Percentiles rank a stretch among this genome's conserved stretches.
Conservation (phyloP, 257 asterid genomes). For the Solanum piurae region DNA sequence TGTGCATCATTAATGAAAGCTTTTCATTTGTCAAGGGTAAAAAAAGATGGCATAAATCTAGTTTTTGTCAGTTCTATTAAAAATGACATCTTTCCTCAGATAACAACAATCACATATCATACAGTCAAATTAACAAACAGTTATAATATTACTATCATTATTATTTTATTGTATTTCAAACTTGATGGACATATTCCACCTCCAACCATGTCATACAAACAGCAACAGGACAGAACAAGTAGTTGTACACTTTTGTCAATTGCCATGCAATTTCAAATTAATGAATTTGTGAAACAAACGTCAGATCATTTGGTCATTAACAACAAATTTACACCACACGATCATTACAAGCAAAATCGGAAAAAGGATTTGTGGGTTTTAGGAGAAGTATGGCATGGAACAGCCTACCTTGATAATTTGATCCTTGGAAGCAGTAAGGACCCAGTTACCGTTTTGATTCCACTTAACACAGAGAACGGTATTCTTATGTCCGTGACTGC, state of each 20-base stretch:
- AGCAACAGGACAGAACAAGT: not conserved
- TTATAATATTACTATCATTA: not conserved
- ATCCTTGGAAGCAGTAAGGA: slow-evolving; percentile 90
- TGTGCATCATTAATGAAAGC: not conserved
- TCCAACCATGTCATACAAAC: not conserved
- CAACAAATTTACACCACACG: not conserved
- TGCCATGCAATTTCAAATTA: not conserved
- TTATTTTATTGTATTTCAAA: not conserved
- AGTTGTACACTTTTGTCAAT: not conserved
- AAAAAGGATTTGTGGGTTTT: not conserved
- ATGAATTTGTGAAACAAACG: not conserved
- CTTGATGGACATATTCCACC: not conserved
- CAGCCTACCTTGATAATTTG: slow-evolving; percentile 78
- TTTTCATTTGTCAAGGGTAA: not conserved
- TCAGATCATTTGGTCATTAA: not conserved
- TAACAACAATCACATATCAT: not conserved
- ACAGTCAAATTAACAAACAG: not conserved
- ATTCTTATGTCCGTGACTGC: slow-evolving; percentile 97
- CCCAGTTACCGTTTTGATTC: slow-evolving; percentile 99
- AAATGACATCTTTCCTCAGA: not conserved
- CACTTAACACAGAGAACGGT: slow-evolving; percentile 82
- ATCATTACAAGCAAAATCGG: not conserved
- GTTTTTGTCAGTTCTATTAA: not conserved
- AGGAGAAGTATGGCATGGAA: not conserved
- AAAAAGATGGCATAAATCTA: not conserved